Evolutionary conservation across 2,329 filamentous ascomycete species (phyloP), one percentile per base, ranked within the genome.

Genomic region (Zymoseptoria crescenta): DNA sequence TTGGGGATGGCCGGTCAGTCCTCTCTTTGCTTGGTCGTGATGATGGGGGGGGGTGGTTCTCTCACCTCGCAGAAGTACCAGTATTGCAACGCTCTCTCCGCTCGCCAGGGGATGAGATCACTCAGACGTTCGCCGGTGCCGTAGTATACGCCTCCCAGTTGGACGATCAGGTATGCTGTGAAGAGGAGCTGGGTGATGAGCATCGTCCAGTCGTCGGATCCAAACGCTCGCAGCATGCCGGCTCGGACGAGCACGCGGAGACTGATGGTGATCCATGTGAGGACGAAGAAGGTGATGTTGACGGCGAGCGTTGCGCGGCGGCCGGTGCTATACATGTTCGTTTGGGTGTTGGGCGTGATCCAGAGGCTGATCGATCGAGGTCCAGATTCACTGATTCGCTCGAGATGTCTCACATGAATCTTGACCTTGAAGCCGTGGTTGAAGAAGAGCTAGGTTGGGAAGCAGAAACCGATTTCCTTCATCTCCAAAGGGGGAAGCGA

Each of bases 41-140:
- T 30, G 29, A 30, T 30, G 29, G 29, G 29, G 29, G 8, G 8
- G 29, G 29, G 8, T 8, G 29, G 29, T 30, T 30, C 10, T 10
- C 8, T 30, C 35, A 35, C 30, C 35, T 83, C 81, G 63, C 79
- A 80, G n/a, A 83, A 74, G 72, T 79, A 83, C 80, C 80, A 83
- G 64, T 72, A 75, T 75, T 76, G 57, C 6, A 70, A 49, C 8
- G 68, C 68, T 8, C 28, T 59, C 35, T 63, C 55, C 7, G 68
- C 68, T 21, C 63, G 30, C 50, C 51, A 55, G 13, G 59, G 62
- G 3, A 63, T 53, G 13, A 78, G 61, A 1, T 75, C 69, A 58
- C 62, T 63, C 48, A 73, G 65, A 59, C 74, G 74, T 59, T 69
- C 66, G 13, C 75, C 75, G 1, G 73, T 75, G 8, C 75, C 76